phyloP scores from a whole-genome alignment of 1,139 yeast genomes.

The Sugiyamaella novakii region DNA sequence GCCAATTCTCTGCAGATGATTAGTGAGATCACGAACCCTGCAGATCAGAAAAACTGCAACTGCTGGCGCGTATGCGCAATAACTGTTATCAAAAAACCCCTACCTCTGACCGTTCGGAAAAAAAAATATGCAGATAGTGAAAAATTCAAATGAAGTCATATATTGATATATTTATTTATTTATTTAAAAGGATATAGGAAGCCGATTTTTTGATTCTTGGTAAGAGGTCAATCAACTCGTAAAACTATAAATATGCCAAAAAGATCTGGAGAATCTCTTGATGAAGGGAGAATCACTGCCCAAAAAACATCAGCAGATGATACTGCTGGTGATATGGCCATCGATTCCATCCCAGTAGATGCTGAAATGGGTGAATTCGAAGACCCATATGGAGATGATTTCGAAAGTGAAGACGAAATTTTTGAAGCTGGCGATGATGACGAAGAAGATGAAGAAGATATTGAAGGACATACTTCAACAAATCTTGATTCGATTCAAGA shows the following conservation, averaged over 20 bases:
- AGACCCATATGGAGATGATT: conserved; percentile 93
- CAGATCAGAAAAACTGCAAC: too few relatives aligned
- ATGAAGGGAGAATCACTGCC: conserved; percentile 31
- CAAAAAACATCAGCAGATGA: conserved; percentile 37
- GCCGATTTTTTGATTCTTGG: too few relatives aligned
- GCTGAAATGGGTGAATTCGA: conserved; percentile 88
- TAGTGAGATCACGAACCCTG: background rate
- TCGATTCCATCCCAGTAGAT: conserved; percentile 35
- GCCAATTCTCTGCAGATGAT: too few relatives aligned
- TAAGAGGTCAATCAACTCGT: too few relatives aligned
- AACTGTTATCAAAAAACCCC: conserved; percentile 12
- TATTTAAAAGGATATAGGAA: too few relatives aligned
- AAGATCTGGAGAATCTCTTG: conserved; percentile 32
- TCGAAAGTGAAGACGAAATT: conserved; percentile 72
- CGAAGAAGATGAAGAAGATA: conserved; percentile 59
- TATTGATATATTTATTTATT: too few relatives aligned
- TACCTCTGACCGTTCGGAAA: too few relatives aligned
- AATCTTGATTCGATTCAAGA: conserved; percentile 44
- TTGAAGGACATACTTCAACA: conserved; percentile 41
- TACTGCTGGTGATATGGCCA: conserved; percentile 34
- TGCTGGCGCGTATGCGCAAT: conserved; percentile 4
- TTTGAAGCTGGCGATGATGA: conserved; percentile 54
- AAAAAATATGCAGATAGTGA: too few relatives aligned
- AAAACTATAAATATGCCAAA: conserved; percentile 29
- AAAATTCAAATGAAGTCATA: too few relatives aligned